Conservation (phyloP, 208 protist species). For the Acanthamoeba rhysodes region DNA sequence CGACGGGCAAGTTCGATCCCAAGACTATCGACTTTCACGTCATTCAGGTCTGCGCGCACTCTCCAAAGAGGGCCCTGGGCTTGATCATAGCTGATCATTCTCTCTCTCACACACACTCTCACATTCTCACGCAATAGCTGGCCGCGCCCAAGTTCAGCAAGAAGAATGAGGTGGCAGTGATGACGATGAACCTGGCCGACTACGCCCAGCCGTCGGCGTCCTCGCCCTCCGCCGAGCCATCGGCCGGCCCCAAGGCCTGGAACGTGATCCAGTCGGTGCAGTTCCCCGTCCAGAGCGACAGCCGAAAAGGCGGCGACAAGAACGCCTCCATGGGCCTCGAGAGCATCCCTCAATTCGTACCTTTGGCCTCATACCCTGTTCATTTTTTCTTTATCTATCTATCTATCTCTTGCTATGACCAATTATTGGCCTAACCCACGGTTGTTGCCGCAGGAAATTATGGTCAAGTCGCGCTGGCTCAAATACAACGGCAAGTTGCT, state of each 20-base stretch:
- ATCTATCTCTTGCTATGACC: too few relatives aligned
- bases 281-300: background rate
- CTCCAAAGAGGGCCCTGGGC: background rate
- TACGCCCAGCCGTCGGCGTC: slow-evolving; percentile 41
- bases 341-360: slow-evolving; percentile 21
- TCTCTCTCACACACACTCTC: background rate
- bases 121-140: background rate
- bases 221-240: background rate
- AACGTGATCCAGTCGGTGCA: background rate
- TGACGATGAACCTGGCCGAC: slow-evolving; percentile 30
- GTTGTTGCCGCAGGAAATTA: background rate
- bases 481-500: slow-evolving; percentile 61
- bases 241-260: background rate
- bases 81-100: background rate
- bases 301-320: background rate
- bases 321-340: background rate
- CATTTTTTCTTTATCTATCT: background rate
- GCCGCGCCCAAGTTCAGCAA: background rate
- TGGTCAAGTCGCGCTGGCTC: slow-evolving; percentile 60
- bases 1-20: background rate
- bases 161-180: slow-evolving; percentile 10
- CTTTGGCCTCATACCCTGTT: background rate
- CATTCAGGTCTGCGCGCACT: background rate
- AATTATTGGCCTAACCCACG: background rate
- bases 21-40: slow-evolving; percentile 53